These are phyloP conservation scores for Neurospora sp. DNA, from an alignment of 495 filamentous ascomycete species.

Conservation along the genomic window DNA sequence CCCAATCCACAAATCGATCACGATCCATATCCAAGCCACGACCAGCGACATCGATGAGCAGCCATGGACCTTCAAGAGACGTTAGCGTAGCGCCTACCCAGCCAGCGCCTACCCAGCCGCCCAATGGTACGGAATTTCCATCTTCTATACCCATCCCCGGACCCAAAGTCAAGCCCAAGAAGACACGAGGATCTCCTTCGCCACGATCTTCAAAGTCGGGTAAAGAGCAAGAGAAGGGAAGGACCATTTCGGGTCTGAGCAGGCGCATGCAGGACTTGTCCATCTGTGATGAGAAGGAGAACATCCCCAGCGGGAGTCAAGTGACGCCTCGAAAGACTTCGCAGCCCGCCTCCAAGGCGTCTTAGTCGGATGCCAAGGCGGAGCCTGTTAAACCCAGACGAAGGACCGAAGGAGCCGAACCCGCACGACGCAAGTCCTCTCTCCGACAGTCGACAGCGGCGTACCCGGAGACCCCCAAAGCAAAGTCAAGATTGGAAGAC, in stretches of 20 bases:
- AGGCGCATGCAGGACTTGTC: conserved; percentile 20
- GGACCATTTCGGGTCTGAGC: conserved; percentile 11
- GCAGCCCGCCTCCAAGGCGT: conserved; percentile 2
- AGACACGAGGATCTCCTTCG: conserved; percentile 19
- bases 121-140: conserved; percentile 56
- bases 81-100: conserved; percentile 26
- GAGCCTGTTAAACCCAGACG: conserved; percentile 1
- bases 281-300: conserved; percentile 11
- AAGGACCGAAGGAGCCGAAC: conserved; percentile 3
- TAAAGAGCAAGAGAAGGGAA: conserved; percentile 13
- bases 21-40: conserved; percentile 31
- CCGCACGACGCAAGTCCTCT: conserved; percentile 2
- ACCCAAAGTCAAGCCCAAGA: conserved; percentile 11
- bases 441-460: background rate
- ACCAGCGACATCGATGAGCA: conserved; percentile 52
- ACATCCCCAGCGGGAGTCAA: conserved; percentile 22
- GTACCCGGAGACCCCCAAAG: conserved; percentile 6
- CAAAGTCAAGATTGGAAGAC: conserved; percentile 6
- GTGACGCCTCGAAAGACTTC: conserved; percentile 22
- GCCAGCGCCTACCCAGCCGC: conserved; percentile 34
- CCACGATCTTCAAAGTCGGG: conserved; percentile 14
- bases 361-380: conserved; percentile 10
- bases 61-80: conserved; percentile 29
- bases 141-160: conserved; percentile 13
- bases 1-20: conserved; percentile 31